Evolutionary conservation across 371 early-diverging fungal genomes (phyloP), one percentile per base, ranked within the genome.

Genomic region (Rhizopus stolonifer): DNA sequence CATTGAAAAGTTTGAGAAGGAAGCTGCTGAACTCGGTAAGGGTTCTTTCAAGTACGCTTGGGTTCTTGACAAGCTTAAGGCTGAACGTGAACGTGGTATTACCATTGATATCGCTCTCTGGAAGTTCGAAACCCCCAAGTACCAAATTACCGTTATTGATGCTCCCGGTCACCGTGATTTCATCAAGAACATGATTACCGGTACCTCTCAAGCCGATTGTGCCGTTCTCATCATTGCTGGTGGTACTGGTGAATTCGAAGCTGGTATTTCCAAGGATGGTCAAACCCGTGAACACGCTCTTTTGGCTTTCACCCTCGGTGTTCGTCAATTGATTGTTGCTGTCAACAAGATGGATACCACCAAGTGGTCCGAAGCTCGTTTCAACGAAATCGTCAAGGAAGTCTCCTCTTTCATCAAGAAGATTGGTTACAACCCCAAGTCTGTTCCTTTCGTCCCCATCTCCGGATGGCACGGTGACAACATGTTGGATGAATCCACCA

Each of bases 111-210:
- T 93, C 80, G 96, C 93, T 72, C 89, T 90, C 80, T 93, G 95
- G 88, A 90, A 91, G 85, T 98, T 99, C 92, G 94, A 95, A 76
- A 93, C 99, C 67, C 86, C 90, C 80, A 91, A 91, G 85, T 92
- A 85, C 85, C 77, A 88, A 75, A 90, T 94, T 64, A 94, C 95
- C 72, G 89, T 96, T 80, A 93, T 95, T 77, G 96, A 96, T 78
- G 96, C 98, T 67, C 99, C 99, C 48, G 99, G 99, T 42, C 99
- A 99, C 86, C 90, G 96, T 78, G 94, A 95, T 80, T 99, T 96
- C 86, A 95, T 99, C 83, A 91, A 93, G 86, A 98, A 95, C 93
- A 98, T 98, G 98, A 96, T 99, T 72, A 92, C 93, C 68, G 98
- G 96, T 81, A 94, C 65, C 52, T 69, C 69, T 54, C 84, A 82